A percentile compares a stretch with the other conserved stretches of the same genome.
These are phyloP conservation scores for Populus hybrid DNA, from an alignment of 441 rosid species.

Conservation along the genomic window DNA sequence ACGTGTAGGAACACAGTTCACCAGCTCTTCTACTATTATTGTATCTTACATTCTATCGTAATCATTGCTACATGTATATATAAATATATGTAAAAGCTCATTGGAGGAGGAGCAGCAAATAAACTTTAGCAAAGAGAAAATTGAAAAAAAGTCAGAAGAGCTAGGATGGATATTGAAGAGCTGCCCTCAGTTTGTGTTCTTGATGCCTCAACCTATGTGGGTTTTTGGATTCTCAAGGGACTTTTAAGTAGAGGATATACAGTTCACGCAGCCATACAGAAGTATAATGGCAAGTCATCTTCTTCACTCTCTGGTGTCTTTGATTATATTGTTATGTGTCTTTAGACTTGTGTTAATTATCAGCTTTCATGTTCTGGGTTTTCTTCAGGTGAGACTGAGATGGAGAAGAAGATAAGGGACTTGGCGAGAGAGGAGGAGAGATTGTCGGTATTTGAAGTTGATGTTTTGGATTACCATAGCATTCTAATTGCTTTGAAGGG, in stretches of 20 bases:
- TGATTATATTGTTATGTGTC: not conserved
- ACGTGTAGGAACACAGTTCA: slow-evolving; percentile 58
- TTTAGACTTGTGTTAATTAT: not conserved
- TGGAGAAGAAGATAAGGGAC: slow-evolving; percentile 51
- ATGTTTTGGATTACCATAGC: slow-evolving; percentile 66
- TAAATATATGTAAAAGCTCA: slow-evolving; percentile 24
- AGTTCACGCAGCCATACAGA: slow-evolving; percentile 73
- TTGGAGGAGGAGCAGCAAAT: not conserved
- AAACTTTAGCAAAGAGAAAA: not conserved
- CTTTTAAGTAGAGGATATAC: slow-evolving; percentile 57
- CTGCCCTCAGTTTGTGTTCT: slow-evolving; percentile 63
- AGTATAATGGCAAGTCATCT: slow-evolving; percentile 36
- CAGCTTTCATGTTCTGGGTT: not conserved
- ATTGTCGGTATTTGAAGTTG: slow-evolving; percentile 44
- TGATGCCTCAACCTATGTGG: slow-evolving; percentile 84
- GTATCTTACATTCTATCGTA: not conserved
- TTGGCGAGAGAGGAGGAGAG: slow-evolving; percentile 52
- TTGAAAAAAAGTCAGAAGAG: not conserved
- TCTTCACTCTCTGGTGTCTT: not conserved
- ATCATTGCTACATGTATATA: too few species aligned
- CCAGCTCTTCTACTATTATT: slow-evolving; percentile 46
- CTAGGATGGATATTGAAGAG: slow-evolving; percentile 31
- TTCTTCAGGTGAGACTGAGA: slow-evolving; percentile 43
- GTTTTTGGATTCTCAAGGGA: slow-evolving; percentile 74
- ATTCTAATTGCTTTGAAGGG: slow-evolving; percentile 58